phyloP scores from a whole-genome alignment of 2,329 filamentous ascomycete species.

The Neonectria hederae region DNA sequence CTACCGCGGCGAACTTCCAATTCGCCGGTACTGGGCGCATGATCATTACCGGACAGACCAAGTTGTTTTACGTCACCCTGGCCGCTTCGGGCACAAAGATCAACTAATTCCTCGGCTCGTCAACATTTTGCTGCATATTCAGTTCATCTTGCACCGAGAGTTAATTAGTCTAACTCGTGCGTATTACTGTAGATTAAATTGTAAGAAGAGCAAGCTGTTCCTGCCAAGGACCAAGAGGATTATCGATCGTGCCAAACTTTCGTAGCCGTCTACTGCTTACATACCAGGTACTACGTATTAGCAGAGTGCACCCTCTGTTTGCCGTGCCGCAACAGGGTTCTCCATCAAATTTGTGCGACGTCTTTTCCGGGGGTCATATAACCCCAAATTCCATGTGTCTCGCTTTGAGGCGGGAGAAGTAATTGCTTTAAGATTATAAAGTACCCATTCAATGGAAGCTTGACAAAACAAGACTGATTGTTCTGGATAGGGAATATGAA shows the following conservation, averaged over 20 bases:
- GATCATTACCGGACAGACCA: conserved; percentile 49
- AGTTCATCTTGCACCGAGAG: background rate
- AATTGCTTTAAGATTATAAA: too few species aligned
- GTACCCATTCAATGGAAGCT: too few species aligned
- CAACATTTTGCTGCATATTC: background rate
- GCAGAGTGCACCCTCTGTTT: background rate
- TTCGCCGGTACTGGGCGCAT: conserved; percentile 51
- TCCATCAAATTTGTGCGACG: background rate
- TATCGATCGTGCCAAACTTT: background rate
- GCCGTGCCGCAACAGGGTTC: background rate
- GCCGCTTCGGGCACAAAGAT: conserved; percentile 31
- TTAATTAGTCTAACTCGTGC: background rate
- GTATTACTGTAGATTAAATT: background rate
- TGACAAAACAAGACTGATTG: too few species aligned
- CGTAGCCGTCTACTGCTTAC: background rate
- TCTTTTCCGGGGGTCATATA: too few species aligned
- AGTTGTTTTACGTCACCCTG: conserved; percentile 46
- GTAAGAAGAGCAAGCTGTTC: background rate
- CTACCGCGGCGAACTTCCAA: conserved; percentile 56
- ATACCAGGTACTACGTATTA: too few species aligned
- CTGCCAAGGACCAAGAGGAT: background rate
- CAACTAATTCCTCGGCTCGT: conserved; percentile 3
- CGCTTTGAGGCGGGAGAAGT: too few species aligned
- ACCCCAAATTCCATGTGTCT: too few species aligned
- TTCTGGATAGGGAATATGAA: too few species aligned